Conservation (phyloP, 1,284 basidiomycete species). For the Laetiporus sulphureus region DNA sequence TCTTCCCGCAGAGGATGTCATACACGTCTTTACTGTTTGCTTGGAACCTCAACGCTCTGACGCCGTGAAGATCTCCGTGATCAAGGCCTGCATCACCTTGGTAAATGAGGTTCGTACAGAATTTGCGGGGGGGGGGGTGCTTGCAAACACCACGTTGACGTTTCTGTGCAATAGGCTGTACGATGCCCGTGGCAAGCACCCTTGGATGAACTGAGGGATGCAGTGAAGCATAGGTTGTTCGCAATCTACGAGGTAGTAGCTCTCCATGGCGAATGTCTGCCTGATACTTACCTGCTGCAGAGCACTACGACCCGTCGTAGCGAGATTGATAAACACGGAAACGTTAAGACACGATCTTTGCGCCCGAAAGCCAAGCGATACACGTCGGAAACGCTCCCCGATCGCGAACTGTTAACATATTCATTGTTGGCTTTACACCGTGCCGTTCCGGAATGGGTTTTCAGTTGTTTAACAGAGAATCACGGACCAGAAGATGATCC, state of each 20-base stretch:
- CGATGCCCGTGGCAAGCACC: slow-evolving; percentile 55
- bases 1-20: slow-evolving; percentile 52
- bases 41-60: slow-evolving; percentile 73
- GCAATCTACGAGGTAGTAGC: slow-evolving; percentile 55
- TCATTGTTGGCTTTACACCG: slow-evolving; percentile 63
- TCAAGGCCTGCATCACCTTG: slow-evolving; percentile 60
- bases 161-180: slow-evolving; percentile 33
- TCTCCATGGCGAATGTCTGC: too few species aligned
- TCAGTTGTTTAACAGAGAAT: slow-evolving; percentile 21
- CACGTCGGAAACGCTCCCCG: slow-evolving; percentile 50
- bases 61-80: slow-evolving; percentile 71
- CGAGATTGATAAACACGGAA: slow-evolving; percentile 54
- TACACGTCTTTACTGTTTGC: slow-evolving; percentile 55
- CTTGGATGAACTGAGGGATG: slow-evolving; percentile 38
- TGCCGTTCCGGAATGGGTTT: slow-evolving; percentile 43
- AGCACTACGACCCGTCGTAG: slow-evolving; percentile 39
- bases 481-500: slow-evolving; percentile 41
- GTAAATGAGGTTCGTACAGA: slow-evolving; percentile 26
- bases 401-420: slow-evolving; percentile 61
- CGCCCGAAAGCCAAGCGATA: slow-evolving; percentile 57
- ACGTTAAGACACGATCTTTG: slow-evolving; percentile 42
- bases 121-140: neutral
- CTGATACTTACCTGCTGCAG: too few species aligned
- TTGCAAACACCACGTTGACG: too few species aligned
- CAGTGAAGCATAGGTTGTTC: slow-evolving; percentile 43